Evolutionary conservation across 176 grass and related monocot genomes (phyloP).

Genomic region (Oryza glumipatula): DNA sequence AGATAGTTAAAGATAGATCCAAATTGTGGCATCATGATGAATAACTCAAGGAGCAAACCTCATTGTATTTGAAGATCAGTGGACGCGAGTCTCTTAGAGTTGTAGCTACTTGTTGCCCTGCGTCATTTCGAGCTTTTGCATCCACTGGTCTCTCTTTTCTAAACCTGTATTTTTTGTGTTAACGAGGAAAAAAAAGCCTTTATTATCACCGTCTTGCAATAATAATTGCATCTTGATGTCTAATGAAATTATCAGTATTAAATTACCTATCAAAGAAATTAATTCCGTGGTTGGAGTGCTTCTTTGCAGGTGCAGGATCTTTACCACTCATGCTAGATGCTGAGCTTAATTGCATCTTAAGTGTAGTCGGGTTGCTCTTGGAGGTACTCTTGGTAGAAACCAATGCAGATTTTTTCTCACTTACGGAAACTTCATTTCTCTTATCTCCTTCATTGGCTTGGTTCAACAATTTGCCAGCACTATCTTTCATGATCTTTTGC

Average conservation of each 20-base stretch:
- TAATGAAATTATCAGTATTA: background rate
- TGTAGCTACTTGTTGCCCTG: slow-evolving; percentile 52
- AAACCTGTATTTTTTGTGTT: slow-evolving; percentile 65
- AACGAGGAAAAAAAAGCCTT: slow-evolving; percentile 27
- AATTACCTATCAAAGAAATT: slow-evolving; percentile 87
- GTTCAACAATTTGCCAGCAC: slow-evolving; percentile 52
- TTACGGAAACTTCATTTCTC: slow-evolving; percentile 34
- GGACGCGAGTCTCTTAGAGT: slow-evolving; percentile 73
- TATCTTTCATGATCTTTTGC: slow-evolving; percentile 78
- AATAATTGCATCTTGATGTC: slow-evolving; percentile 13
- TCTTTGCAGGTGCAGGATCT: slow-evolving; percentile 51
- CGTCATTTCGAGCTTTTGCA: slow-evolving; percentile 40
- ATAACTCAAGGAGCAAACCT: slow-evolving; percentile 50
- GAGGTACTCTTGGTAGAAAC: slow-evolving; percentile 40
- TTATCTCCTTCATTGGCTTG: slow-evolving; percentile 33
- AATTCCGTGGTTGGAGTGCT: slow-evolving; percentile 40
- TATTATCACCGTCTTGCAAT: slow-evolving; percentile 26
- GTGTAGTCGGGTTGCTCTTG: slow-evolving; percentile 39
- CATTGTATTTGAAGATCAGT: slow-evolving; percentile 95
- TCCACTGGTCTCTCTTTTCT: slow-evolving; percentile 61
- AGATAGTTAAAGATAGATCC: slow-evolving; percentile 2
- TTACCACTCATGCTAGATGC: slow-evolving; percentile 41
- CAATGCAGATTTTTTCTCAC: slow-evolving; percentile 34
- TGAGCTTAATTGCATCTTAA: slow-evolving; percentile 40
- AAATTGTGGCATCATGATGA: slow-evolving; percentile 3